Base-by-base conservation (phyloP, 2,329 filamentous ascomycete genomes). In the Didymella arachidicola region DNA sequence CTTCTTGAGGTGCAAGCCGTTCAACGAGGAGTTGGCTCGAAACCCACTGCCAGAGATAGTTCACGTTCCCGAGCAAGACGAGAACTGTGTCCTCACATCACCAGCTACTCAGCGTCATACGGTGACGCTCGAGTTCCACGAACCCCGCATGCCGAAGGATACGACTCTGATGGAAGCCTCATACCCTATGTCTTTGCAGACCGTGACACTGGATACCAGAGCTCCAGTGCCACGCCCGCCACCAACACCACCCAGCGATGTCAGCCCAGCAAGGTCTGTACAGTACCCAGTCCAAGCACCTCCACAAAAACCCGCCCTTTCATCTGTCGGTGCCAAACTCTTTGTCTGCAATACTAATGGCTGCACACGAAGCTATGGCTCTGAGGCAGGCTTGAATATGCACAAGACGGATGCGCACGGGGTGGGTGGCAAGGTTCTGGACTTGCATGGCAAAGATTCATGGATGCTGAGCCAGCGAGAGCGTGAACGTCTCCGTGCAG, bases 341-440 rank as follows among this genome's bases (percentile, higher is more conserved):
- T 64, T 69, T 26, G 8, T 41, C 18, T 71, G 69, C 48, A 56
- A 55, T 5, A 32, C 53, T 18, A 41, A 57, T 0, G 59, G 59
- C 1, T 73, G 71, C 25, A 38, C 42, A 16, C 65, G 48, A 45
- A 18, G 38, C 8, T 74, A 60, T 53, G 60, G 52, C 25, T 72
- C 68, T 2, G 65, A 66, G 34, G 42, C 63, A 12, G 70, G 53
- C 2, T 57, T 73, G 3, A 65, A 62, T 10, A 50, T 61, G 11
- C 71, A 75, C 30, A 53, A 65, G 27, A 26, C 7, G 12, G 70
- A 71, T 29, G 60, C 32, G 7, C 72, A 75, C 36, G 64, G 65
- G 16, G 27, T 70, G 18, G 71, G 68, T 16, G 68, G 69, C 11
- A 47, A 59, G 39, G 53, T 26, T 3, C 32, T 71, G 5, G 68